Conservation (phyloP, 108 stramenopile genomes). For the Cyclotella distinguenda region DNA sequence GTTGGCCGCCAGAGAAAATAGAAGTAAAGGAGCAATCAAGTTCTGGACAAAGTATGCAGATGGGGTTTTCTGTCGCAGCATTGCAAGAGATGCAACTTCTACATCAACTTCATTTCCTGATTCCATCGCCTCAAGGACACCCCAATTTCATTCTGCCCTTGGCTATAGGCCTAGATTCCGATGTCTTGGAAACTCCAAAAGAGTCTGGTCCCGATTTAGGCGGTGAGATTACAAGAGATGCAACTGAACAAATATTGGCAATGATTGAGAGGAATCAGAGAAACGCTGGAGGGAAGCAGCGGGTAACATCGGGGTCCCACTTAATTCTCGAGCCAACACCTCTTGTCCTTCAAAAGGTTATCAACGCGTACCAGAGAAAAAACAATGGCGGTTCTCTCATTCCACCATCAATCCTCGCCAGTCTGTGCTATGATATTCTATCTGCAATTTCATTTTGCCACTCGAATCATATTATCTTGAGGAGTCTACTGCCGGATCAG, state of each 20-base stretch:
- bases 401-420: conserved; percentile 60
- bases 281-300: conserved; percentile 52
- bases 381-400: conserved; percentile 30
- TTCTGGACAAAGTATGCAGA: conserved; percentile 45
- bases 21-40: conserved; percentile 54
- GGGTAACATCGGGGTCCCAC: conserved; percentile 61
- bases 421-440: conserved; percentile 79
- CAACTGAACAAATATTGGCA: conserved; percentile 73
- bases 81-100: conserved; percentile 87
- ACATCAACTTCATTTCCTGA: conserved; percentile 69
- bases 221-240: conserved; percentile 28
- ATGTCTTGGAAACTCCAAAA: conserved; percentile 14
- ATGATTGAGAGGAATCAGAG: conserved; percentile 70
- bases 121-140: conserved; percentile 80
- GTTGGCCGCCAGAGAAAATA: conserved; percentile 86
- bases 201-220: conserved; percentile 20
- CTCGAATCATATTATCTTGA: conserved; percentile 71
- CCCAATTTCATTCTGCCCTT: conserved; percentile 85
- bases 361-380: conserved; percentile 50
- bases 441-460: conserved; percentile 82
- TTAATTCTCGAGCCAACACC: conserved; percentile 80
- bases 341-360: conserved; percentile 70
- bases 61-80: conserved; percentile 78
- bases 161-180: conserved; percentile 67
- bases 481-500: conserved; percentile 69